These are phyloP conservation scores for Phaseolus coccineus DNA, from an alignment of 331 rosid species.

Conservation along the genomic window DNA sequence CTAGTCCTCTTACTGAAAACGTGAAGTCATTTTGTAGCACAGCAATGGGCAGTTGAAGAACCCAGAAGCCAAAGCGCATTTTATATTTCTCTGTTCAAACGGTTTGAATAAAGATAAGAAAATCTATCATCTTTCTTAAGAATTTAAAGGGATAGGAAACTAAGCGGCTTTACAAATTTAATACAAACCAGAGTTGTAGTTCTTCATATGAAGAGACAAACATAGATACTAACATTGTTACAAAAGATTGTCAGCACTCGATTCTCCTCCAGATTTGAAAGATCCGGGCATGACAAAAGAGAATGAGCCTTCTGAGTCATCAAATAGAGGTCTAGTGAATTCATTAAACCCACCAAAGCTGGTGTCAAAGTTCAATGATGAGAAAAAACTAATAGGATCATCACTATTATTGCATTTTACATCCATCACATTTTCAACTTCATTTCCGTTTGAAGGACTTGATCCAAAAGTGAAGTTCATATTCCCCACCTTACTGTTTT, in stretches of 20 bases:
- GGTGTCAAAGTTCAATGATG: constrained; percentile 72
- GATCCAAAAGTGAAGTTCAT: constrained; percentile 57
- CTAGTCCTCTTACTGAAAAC: too few species aligned
- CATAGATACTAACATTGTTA: constrained; percentile 24
- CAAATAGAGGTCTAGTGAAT: constrained; percentile 75
- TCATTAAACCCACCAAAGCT: constrained; percentile 76
- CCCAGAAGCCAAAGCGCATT: not conserved
- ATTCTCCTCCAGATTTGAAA: constrained; percentile 62
- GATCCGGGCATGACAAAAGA: constrained; percentile 66
- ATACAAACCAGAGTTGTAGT: constrained; percentile 37
- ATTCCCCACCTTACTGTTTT: constrained; percentile 44
- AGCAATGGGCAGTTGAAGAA: too few species aligned
- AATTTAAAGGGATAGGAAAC: constrained; percentile 42
- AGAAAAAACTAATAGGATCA: constrained; percentile 68
- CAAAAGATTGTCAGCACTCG: constrained; percentile 50
- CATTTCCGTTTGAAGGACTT: constrained; percentile 43
- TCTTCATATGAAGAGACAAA: constrained; percentile 12
- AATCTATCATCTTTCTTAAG: constrained; percentile 37
- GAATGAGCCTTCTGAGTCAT: constrained; percentile 72
- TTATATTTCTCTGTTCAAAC: not conserved
- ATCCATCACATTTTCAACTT: constrained; percentile 49
- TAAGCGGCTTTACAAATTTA: constrained; percentile 25
- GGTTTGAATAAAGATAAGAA: not conserved
- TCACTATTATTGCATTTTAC: constrained; percentile 59
- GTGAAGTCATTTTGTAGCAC: too few species aligned